phyloP scores from a whole-genome alignment of 2,329 filamentous ascomycete genomes.

The Nemania bipapillata region DNA sequence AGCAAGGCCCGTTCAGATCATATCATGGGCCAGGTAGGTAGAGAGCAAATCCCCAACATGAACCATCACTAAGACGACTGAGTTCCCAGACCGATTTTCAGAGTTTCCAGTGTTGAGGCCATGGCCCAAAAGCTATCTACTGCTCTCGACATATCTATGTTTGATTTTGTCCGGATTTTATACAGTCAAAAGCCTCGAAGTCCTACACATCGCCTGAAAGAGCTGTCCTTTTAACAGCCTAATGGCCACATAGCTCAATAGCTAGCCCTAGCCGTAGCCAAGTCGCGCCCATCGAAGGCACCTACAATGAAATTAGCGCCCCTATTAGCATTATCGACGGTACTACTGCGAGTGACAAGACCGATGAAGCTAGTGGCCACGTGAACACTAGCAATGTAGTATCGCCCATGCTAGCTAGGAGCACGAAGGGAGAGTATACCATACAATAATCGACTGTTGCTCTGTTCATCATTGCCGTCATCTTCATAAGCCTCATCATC shows the following conservation, averaged over 20 bases:
- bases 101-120: background rate
- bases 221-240: background rate
- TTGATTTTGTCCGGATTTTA: background rate
- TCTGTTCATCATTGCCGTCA: background rate
- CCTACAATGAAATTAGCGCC: background rate
- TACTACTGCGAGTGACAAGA: background rate
- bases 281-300: background rate
- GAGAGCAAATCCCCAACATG: background rate
- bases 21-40: background rate
- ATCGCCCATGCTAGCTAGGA: background rate
- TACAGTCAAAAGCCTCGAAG: background rate
- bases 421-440: background rate
- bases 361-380: background rate
- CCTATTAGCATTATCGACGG: background rate
- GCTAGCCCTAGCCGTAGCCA: background rate
- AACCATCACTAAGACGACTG: background rate
- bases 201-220: background rate
- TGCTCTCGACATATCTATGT: background rate
- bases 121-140: background rate
- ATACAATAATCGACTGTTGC: background rate
- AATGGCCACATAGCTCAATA: background rate
- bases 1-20: background rate
- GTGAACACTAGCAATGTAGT: background rate
- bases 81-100: background rate
- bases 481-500: background rate